phyloP scores from a whole-genome alignment of 2,329 filamentous ascomycete genomes.

The Fonsecaea pugnacius region DNA sequence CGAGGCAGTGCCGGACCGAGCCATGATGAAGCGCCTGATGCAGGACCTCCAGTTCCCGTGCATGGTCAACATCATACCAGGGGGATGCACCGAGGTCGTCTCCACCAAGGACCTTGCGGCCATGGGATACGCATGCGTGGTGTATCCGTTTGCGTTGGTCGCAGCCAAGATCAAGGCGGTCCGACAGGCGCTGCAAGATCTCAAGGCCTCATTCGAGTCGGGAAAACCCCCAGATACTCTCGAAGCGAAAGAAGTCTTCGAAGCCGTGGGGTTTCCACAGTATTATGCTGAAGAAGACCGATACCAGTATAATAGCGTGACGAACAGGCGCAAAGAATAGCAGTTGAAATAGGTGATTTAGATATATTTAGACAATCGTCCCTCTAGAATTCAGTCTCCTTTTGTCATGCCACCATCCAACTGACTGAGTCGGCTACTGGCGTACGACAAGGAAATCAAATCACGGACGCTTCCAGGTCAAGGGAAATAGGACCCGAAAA shows the following conservation, averaged over 20 bases:
- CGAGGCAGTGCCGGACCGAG: constrained; percentile 52
- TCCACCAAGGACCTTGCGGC: constrained; percentile 46
- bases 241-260: constrained; percentile 51
- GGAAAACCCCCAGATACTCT: constrained; percentile 52
- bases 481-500: too few relatives aligned
- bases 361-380: too few relatives aligned
- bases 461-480: too few relatives aligned
- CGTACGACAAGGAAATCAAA: too few relatives aligned
- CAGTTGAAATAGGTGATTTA: too few relatives aligned
- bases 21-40: constrained; percentile 48
- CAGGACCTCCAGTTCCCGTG: constrained; percentile 47
- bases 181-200: constrained; percentile 43
- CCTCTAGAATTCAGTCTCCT: too few relatives aligned
- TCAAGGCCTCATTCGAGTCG: constrained; percentile 51
- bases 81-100: constrained; percentile 49
- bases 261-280: constrained; percentile 53
- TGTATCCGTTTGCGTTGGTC: constrained; percentile 53
- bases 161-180: constrained; percentile 52
- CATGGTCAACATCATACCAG: constrained; percentile 53
- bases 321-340: too few relatives aligned
- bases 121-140: constrained; percentile 47
- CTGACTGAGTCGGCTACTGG: too few relatives aligned
- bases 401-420: too few relatives aligned
- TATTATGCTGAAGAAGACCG: constrained; percentile 42
- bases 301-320: constrained; percentile 2